phyloP scores from a whole-genome alignment of 768 basidiomycete species.

The Pleurotus cornucopiae region DNA sequence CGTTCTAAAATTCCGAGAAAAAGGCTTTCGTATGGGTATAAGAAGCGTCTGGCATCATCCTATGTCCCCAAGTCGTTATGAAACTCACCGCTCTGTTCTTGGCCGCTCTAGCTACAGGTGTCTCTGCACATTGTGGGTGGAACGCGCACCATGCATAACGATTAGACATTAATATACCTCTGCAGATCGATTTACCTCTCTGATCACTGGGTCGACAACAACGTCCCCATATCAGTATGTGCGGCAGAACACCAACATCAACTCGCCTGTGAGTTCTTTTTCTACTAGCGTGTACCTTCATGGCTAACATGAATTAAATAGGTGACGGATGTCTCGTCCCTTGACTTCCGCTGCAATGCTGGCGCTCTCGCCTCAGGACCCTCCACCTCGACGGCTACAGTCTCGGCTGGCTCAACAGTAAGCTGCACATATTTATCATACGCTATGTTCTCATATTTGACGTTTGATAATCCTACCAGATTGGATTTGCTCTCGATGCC shows the following conservation, averaged over 20 bases:
- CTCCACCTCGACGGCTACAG: constrained; percentile 33
- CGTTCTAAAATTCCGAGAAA: too few species aligned
- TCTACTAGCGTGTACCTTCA: neutral
- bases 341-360: constrained; percentile 44
- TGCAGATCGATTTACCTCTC: constrained; percentile 41
- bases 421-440: too few species aligned
- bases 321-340: constrained; percentile 42
- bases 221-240: constrained; percentile 38
- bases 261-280: constrained; percentile 27
- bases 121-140: constrained; percentile 16
- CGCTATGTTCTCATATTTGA: neutral
- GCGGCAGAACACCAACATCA: constrained; percentile 37
- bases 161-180: neutral
- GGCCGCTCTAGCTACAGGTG: neutral
- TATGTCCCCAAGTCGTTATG: neutral
- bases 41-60: too few species aligned
- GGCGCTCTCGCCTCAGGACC: constrained; percentile 23
- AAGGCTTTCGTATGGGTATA: too few species aligned
- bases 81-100: neutral
- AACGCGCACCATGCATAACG: neutral
- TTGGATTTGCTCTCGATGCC: constrained; percentile 37
- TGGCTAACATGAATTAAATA: constrained; percentile 9
- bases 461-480: constrained; percentile 19
- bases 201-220: constrained; percentile 32
- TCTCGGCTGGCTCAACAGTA: constrained; percentile 34